Evolutionary conservation across 2,329 filamentous ascomycete genomes (phyloP), one percentile per base, ranked within the genome.

Genomic region (Juglanconis oblonga): DNA sequence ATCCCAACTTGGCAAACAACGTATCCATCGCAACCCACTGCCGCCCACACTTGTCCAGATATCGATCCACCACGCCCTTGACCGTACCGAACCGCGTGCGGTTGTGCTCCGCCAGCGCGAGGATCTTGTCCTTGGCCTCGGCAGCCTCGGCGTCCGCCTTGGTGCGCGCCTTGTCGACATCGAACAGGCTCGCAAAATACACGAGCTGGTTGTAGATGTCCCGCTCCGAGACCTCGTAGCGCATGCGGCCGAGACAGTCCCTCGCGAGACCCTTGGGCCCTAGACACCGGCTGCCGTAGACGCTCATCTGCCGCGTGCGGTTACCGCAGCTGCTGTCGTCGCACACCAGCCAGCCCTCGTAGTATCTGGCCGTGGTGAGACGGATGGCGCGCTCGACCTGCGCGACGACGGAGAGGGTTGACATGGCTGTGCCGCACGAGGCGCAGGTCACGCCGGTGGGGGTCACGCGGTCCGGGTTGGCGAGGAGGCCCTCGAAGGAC

Each of bases 1-100:
- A 85, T 9, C 86, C 85, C 45, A 88, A 68, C 73, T 87, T 87
- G 31, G 84, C 83, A 80, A 97, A 97, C 64, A 97, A 76, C 65
- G 81, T 87, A 74, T 95, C 92, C 93, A 97, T 97, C 66, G 91
- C 89, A 55, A 97, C 93, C 91, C 92, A 97, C 74, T 92, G 90
- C 67, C 91, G 81, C 32, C 93, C 93, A 74, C 92, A 96, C 77
- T 94, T 95, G 69, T 92, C 91, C 67, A 97, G 76, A 76, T 96
- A 96, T 69, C 79, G 86, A 65, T 94, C 91, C 5, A 97, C 91
- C 13, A 92, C 86, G 6, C 82, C 81, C 78, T 87, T 90, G 66
- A 94, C 78, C 0, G 90, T 91, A 10, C 76, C 84, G 71, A 98
- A 98, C 63, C 92, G 81, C 44, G 82, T 80, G 60, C 91, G 84